Evolutionary conservation across 164 flowering plant genomes (phyloP), one percentile per base, ranked within the genome.

Genomic region (Echeveria elegans): DNA sequence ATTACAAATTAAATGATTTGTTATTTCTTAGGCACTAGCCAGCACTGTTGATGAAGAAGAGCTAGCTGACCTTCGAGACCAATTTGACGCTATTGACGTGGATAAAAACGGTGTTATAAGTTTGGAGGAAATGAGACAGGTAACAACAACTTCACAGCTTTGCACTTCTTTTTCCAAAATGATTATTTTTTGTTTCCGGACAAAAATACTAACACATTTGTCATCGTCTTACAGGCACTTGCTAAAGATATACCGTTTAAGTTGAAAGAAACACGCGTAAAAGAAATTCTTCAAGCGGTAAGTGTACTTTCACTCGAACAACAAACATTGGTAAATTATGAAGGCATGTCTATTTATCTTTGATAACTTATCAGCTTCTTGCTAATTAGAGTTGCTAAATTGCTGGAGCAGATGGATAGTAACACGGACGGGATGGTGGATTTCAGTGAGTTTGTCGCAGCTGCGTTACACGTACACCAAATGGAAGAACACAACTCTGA

Each of bases 91-190:
- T 28, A 93, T 90, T 66, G 98, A 93, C 72, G 87, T 84, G 47
- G 98, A 93, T 74, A 89, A 85, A 77, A 93, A 80, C 77, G 98
- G 98, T 19, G 65, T 84, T 64, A 93, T 93, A 64, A 93, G 96
- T 72, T 90, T 90, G 71, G 98, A 93, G 19, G 99, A 94, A 81
- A 94, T 94, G 99, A 88, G 90, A 85, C 93, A 86, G 75, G 98
- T 89, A 72, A 63, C 52, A 47, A 28, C 53, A 56, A 52, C 14
- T 60, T 73, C 21, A 32, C 48, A 56, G 32, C 32, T 56, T 26
- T 56, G 61, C 19, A 28, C 10, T 70, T 75, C 31, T 32, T 16
- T 37, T 64, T 1, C 62, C 62, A 37, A 66, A 63, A 40, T 28
- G 67, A 19, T 23, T 34, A 36, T 37, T 23, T 63, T 66, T 34